A percentile compares a stretch with the other conserved stretches of the same genome.
Evolutionary conservation across 106 monocot genomes (phyloP).

Genomic region (Phalaenopsis equestris): DNA sequence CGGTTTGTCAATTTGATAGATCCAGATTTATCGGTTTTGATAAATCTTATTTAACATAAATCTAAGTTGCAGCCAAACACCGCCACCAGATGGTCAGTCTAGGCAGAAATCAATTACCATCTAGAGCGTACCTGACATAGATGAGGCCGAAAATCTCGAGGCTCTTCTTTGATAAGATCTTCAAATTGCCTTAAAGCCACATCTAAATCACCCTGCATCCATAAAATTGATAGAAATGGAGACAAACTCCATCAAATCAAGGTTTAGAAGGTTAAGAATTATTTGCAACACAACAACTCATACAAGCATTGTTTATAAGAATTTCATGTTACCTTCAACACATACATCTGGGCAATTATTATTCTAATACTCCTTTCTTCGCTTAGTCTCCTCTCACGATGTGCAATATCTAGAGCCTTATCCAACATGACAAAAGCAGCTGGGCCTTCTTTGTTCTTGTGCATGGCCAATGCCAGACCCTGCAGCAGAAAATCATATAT

Average conservation of each 20-base stretch:
- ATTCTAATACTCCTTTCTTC: constrained; percentile 79
- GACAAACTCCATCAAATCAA: neutral
- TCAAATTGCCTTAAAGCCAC: constrained; percentile 53
- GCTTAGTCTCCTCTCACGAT: constrained; percentile 57
- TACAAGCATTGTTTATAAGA: too few species aligned
- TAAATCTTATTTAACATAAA: too few species aligned
- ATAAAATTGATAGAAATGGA: neutral
- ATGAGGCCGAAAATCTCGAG: constrained; percentile 82
- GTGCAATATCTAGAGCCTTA: constrained; percentile 68
- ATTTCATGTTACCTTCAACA: constrained; percentile 47
- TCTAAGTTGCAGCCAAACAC: too few species aligned
- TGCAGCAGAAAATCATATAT: constrained; percentile 13
- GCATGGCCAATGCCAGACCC: constrained; percentile 86
- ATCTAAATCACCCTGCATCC: constrained; percentile 69
- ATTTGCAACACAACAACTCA: too few species aligned
- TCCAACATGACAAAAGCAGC: constrained; percentile 68
- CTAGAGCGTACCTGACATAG: constrained; percentile 62
- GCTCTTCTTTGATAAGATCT: constrained; percentile 59
- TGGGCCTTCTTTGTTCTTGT: constrained; percentile 62
- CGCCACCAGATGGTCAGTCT: too few species aligned
- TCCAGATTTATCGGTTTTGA: too few species aligned
- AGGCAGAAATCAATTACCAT: too few species aligned
- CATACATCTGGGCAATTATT: constrained; percentile 90
- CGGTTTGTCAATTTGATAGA: too few species aligned
- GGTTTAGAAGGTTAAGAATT: neutral